phyloP scores from a whole-genome alignment of 345 rosid genomes.

The Ricinus communis region DNA sequence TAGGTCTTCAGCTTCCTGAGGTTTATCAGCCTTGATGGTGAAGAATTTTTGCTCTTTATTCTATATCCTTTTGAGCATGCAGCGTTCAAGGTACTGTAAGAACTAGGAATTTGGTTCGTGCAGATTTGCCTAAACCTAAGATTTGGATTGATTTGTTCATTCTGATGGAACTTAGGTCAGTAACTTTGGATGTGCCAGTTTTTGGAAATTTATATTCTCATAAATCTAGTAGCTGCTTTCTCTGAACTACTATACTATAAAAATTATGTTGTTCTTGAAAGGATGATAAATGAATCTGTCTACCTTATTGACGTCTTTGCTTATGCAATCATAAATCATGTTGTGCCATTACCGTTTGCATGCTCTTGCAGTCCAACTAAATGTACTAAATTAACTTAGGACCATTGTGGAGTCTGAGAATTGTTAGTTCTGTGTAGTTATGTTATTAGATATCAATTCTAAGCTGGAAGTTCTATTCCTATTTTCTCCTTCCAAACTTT shows the following conservation, averaged over 20 bases:
- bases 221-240: neutral
- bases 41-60: constrained; percentile 1
- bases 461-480: too few species aligned
- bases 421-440: too few species aligned
- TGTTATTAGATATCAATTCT: too few species aligned
- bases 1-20: constrained; percentile 87
- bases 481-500: too few species aligned
- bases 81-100: neutral
- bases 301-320: neutral
- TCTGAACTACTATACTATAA: neutral
- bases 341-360: neutral
- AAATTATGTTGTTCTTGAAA: neutral
- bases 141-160: neutral
- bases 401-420: too few species aligned
- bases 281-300: neutral
- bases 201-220: neutral
- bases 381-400: too few species aligned
- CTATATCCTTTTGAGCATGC: neutral
- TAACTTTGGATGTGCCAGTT: neutral
- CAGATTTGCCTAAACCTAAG: neutral
- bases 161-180: neutral
- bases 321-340: neutral
- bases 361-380: neutral
- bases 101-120: neutral
- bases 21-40: constrained; percentile 59